A percentile compares a stretch with the other conserved stretches of the same genome.
Conservation (phyloP, 2,329 filamentous ascomycete species). For the Zalaria sp. region DNA sequence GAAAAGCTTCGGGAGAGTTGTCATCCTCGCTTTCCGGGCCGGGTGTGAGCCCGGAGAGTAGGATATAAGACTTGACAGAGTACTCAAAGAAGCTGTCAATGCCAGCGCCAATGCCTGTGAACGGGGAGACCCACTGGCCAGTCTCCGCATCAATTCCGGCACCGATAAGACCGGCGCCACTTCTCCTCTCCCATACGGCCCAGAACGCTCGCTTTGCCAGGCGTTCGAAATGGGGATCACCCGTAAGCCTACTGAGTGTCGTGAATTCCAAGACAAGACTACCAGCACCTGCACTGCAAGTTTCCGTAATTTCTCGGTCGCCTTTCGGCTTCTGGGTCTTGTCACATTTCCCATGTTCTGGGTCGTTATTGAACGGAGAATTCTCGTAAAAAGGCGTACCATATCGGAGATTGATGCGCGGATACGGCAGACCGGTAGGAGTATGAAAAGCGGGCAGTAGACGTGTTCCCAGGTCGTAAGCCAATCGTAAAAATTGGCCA, state of each 20-base stretch:
- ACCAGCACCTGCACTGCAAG: conserved; percentile 91
- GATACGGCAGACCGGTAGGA: conserved; percentile 82
- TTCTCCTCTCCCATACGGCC: conserved; percentile 87
- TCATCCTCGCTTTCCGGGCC: conserved; percentile 38
- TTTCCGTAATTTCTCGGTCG: conserved; percentile 71
- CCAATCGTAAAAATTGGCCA: conserved; percentile 79
- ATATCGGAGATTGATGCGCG: conserved; percentile 77
- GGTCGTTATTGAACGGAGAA: conserved; percentile 57
- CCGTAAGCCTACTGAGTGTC: conserved; percentile 74
- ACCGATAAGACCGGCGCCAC: conserved; percentile 74
- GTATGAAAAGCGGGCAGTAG: conserved; percentile 88
- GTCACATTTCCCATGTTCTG: conserved; percentile 32
- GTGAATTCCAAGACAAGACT: conserved; percentile 90
- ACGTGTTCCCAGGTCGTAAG: conserved; percentile 69
- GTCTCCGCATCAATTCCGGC: conserved; percentile 86
- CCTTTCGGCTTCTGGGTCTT: conserved; percentile 27
- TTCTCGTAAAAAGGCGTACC: conserved; percentile 89
- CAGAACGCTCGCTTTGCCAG: conserved; percentile 87
- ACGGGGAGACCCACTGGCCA: conserved; percentile 72
- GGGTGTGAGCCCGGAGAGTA: conserved; percentile 58
- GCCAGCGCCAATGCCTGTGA: conserved; percentile 88
- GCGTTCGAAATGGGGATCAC: conserved; percentile 76
- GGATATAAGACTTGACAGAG: conserved; percentile 81
- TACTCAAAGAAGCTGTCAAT: conserved; percentile 99
- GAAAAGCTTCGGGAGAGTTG: conserved; percentile 58